Evolutionary conservation across 2,329 filamentous ascomycete genomes (phyloP), one percentile per base, ranked within the genome.

Genomic region (Mollisia scopiformis): DNA sequence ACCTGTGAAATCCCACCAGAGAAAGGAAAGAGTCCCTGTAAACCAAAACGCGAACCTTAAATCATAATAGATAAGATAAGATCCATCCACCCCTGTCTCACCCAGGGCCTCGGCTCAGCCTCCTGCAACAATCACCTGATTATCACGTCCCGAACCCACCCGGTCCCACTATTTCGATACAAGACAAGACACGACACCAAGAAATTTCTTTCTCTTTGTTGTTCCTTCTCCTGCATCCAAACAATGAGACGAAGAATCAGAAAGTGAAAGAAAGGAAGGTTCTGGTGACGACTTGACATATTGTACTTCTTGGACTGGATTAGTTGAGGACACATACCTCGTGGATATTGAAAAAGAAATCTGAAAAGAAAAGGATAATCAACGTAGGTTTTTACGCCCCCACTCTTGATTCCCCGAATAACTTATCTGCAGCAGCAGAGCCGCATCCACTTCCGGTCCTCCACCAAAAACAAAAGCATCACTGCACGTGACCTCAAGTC

Each of bases 91-190:
- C 14, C 21, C 19, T 28, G 23, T 31, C 46, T 31, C 23, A 49
- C 27, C 46, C 46, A 3, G 13, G 11, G 11, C 28, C 25, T 49
- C 46, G 23, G 6, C 7, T 16, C 46, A 25, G 25, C 46, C 46
- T 28, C 23, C 46, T 51, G 53, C 58, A 57, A 57, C 21, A 37
- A 61, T 61, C 53, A 61, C 53, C 58, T 61, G 58, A 61, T 61
- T 57, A 43, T 53, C 10, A n/a, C 19, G 33, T 43, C 37, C 58
- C 58, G 58, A 55, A 11, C 43, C 41, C 28, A 47, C 52, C 58
- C 58, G 58, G 35, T 19, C 28, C 21, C n/a, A 33, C 21, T 35
- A 14, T 49, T 25, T 19, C 16, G 49, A 33, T 47, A 47, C 43
- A 51, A 51, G 30, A 51, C 30, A 27, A 33, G 25, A 47, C 43